phyloP scores from a whole-genome alignment of 768 basidiomycete genomes.

The Amanita rimosa region DNA sequence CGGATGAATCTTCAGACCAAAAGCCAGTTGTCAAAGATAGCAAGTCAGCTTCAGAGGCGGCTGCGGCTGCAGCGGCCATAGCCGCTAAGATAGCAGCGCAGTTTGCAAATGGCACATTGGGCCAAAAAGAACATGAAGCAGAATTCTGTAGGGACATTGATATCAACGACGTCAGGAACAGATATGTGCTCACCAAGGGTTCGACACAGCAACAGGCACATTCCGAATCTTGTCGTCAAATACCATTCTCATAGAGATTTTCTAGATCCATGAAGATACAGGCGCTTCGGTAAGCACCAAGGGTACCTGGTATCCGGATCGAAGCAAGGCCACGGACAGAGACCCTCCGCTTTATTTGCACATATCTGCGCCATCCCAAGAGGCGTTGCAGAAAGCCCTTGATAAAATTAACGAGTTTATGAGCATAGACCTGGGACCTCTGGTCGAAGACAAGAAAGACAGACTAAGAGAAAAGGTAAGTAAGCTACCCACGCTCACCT shows the following conservation, averaged over 20 bases:
- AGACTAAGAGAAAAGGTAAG: conserved; percentile 54
- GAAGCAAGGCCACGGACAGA: conserved; percentile 79
- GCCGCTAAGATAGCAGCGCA: conserved; percentile 94
- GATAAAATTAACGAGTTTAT: conserved; percentile 68
- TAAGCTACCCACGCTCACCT: not conserved
- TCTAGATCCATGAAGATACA: conserved; percentile 83
- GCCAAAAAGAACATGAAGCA: conserved; percentile 61
- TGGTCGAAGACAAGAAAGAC: conserved; percentile 73
- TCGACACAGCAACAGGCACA: conserved; percentile 84
- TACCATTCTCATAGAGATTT: conserved; percentile 3
- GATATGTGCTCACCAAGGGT: conserved; percentile 90
- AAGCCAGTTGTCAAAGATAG: conserved; percentile 18
- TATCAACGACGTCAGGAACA: conserved; percentile 92
- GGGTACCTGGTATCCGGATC: conserved; percentile 94
- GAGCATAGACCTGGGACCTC: conserved; percentile 61
- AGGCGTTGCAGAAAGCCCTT: conserved; percentile 54
- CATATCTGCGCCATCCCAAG: conserved; percentile 66
- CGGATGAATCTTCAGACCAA: conserved; percentile 28
- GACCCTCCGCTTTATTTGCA: conserved; percentile 94
- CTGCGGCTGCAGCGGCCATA: conserved; percentile 66
- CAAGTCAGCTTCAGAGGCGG: conserved; percentile 58
- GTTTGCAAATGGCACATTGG: conserved; percentile 39
- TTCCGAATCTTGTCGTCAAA: not conserved
- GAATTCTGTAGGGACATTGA: conserved; percentile 89
- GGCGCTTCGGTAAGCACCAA: conserved; percentile 90